These are phyloP conservation scores for Cyclaneusma minus DNA, from an alignment of 2,329 filamentous ascomycete species.

Conservation along the genomic window DNA sequence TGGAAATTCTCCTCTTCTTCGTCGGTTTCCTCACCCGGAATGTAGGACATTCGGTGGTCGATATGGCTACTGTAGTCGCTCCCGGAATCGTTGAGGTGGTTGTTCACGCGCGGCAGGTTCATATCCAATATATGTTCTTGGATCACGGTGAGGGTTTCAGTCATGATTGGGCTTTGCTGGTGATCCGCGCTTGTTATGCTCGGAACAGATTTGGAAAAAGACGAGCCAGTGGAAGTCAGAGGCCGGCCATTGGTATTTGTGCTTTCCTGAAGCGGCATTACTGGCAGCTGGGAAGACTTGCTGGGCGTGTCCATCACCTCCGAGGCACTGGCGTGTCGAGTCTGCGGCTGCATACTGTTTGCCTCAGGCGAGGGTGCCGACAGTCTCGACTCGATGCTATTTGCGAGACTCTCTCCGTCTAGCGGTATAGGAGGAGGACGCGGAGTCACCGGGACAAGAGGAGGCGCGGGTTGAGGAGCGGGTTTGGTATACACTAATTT, in stretches of 20 bases:
- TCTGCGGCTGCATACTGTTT: constrained; percentile 15
- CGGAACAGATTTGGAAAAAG: background rate
- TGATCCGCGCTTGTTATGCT: constrained; percentile 14
- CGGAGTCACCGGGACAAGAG: too few species aligned
- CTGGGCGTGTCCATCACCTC: constrained; percentile 8
- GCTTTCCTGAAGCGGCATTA: too few species aligned
- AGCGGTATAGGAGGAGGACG: too few species aligned
- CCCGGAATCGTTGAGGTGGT: constrained; percentile 53
- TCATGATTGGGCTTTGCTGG: constrained; percentile 66
- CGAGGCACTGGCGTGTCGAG: constrained; percentile 11
- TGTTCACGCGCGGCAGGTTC: constrained; percentile 33
- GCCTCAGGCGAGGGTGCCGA: background rate
- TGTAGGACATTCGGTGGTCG: constrained; percentile 70
- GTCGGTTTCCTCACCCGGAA: constrained; percentile 87
- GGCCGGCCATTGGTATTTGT: background rate
- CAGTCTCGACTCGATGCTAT: too few species aligned
- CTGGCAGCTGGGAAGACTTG: constrained; percentile 4
- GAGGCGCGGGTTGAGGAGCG: constrained; percentile 13
- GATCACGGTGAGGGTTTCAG: constrained; percentile 89
- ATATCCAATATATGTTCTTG: constrained; percentile 94
- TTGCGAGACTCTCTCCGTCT: too few species aligned
- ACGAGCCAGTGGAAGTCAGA: background rate
- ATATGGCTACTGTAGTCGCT: constrained; percentile 79
- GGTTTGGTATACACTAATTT: constrained; percentile 20
- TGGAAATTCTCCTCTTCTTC: constrained; percentile 70